phyloP scores from a whole-genome alignment of 2,329 filamentous ascomycete species.

The Dactylella cylindrospora region DNA sequence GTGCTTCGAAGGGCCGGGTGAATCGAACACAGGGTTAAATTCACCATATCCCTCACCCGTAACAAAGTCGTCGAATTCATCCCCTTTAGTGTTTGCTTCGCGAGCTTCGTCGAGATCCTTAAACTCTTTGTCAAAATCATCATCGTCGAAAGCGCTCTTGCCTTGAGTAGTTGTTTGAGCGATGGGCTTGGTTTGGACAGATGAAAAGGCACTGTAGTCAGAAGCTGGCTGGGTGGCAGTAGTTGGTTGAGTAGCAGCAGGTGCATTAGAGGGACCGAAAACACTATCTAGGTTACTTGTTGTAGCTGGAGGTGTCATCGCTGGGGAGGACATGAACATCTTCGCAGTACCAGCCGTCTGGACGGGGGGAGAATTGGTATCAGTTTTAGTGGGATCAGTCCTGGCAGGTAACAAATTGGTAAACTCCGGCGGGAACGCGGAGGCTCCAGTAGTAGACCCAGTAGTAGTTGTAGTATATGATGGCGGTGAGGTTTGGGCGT shows the following conservation, averaged over 20 bases:
- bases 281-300: conserved; percentile 35
- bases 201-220: conserved; percentile 47
- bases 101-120: conserved; percentile 81
- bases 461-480: conserved; percentile 57
- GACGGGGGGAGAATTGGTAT: conserved; percentile 47
- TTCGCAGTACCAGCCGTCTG: conserved; percentile 40
- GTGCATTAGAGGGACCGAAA: conserved; percentile 39
- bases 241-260: conserved; percentile 47
- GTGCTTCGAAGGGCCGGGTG: conserved; percentile 52
- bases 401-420: conserved; percentile 60
- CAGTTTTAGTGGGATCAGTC: conserved; percentile 56
- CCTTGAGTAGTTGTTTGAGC: conserved; percentile 52
- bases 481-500: conserved; percentile 63
- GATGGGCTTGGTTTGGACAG: conserved; percentile 45
- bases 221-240: conserved; percentile 48
- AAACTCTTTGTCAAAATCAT: conserved; percentile 73
- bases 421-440: conserved; percentile 60
- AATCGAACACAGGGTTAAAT: conserved; percentile 81
- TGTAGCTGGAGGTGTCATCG: conserved; percentile 23
- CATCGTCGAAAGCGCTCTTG: conserved; percentile 65
- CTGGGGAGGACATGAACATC: conserved; percentile 44
- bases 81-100: conserved; percentile 65
- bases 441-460: conserved; percentile 49
- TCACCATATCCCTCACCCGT: conserved; percentile 69
- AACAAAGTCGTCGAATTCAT: conserved; percentile 63